Percentiles rank a stretch among this genome's conserved stretches.
Conservation (phyloP, 83 land plant genomes). For the Picea abies region DNA sequence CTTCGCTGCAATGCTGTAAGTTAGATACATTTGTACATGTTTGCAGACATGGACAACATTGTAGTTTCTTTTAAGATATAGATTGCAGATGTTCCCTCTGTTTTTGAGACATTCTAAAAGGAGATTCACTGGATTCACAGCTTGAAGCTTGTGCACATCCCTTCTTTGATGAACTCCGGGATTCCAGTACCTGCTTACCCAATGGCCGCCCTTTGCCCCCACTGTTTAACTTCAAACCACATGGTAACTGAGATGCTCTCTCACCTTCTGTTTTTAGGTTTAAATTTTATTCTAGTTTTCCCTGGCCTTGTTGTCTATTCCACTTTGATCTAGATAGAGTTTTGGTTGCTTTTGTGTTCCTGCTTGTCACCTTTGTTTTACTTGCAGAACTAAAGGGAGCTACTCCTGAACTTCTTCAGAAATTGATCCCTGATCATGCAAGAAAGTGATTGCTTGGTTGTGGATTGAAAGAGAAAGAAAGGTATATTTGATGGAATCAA, state of each 20-base stretch:
- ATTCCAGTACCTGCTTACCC: constrained; percentile 50
- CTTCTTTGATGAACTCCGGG: constrained; percentile 61
- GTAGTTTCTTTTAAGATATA: neutral
- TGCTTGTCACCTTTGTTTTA: too few species aligned
- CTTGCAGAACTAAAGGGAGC: constrained; percentile 13
- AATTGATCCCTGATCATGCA: constrained; percentile 5
- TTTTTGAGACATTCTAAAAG: neutral
- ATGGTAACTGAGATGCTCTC: constrained; percentile 25
- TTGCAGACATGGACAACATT: neutral
- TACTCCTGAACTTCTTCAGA: constrained; percentile 5
- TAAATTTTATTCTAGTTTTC: neutral
- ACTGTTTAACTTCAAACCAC: constrained; percentile 60
- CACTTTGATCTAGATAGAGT: too few species aligned
- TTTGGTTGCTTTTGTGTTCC: too few species aligned
- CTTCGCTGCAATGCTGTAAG: constrained; percentile 67
- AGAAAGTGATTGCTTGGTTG: neutral
- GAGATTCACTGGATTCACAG: constrained; percentile 25
- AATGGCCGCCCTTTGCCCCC: constrained; percentile 66
- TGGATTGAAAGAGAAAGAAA: too few species aligned
- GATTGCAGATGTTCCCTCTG: constrained; percentile 5
- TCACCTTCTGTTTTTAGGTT: neutral
- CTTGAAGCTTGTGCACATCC: constrained; percentile 58
- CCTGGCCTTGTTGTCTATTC: neutral
- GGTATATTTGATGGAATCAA: too few species aligned
- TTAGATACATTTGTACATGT: constrained; percentile 3